Evolutionary conservation across 2,329 filamentous ascomycete species (phyloP), one percentile per base, ranked within the genome.

Genomic region (Endoconidiophora polonica): DNA sequence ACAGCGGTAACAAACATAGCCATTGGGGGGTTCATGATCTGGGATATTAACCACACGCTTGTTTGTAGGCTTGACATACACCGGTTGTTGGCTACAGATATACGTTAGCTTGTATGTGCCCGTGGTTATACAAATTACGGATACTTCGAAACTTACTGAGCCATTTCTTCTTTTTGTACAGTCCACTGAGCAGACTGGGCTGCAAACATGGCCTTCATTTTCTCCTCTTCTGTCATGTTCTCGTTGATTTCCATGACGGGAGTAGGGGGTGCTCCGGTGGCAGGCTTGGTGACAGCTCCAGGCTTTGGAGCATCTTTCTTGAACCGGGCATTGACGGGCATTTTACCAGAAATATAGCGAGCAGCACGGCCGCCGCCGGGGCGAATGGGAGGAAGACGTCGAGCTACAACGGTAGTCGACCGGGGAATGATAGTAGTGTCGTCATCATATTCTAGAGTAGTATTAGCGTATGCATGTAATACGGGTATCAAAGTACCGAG

Each of bases 371-470:
- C 93, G 56, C 87, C 86, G 26, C 91, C 91, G 44, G 81, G 81
- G 60, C 88, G 86, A 48, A 77, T 71, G 5, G 91, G 85, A 2
- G 91, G 91, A 55, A 91, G 73, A 54, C 91, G 80, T 54, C 86
- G 81, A 39, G 88, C 91, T 57, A 95, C 81, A 52, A 98, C 87
- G 0, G 87, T 93, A 2, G 88, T 95, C 16, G 91, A 94, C 59
- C 91, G 83, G 42, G 90, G 86, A 48, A 98, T 94, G 58, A 95
- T 88, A n/a, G 84, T 86, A 0, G 91, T 96, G 62, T 98, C 91
- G 69, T 98, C 91, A 58, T 94, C 86, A 61, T 96, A 96, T 67
- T 93, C 91, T 94, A 60, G 14, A 49, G 5, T 22, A 42, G 49
- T 56, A 12, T 46, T 14, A 49, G 36, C 23, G 22, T 23, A 14